phyloP scores from a whole-genome alignment of 768 basidiomycete species.

The Gautieria morchelliformis region DNA sequence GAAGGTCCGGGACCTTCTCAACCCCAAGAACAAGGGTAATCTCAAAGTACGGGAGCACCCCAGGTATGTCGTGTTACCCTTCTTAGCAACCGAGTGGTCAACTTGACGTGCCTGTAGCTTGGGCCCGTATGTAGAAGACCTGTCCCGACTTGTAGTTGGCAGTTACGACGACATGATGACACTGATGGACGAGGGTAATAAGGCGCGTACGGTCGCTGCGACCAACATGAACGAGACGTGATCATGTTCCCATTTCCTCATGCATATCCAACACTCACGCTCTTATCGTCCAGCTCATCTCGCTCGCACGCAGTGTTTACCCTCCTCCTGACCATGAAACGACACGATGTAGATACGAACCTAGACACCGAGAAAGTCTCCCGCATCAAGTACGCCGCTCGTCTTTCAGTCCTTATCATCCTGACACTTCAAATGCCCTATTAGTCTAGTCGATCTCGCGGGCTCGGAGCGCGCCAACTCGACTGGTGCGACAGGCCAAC shows the following conservation, averaged over 20 bases:
- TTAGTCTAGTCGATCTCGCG: conserved; percentile 89
- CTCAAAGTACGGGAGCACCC: conserved; percentile 97
- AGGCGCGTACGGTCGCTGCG: conserved; percentile 95
- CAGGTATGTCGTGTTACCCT: conserved; percentile 25
- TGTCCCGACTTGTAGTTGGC: conserved; percentile 86
- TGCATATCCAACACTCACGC: conserved; percentile 3
- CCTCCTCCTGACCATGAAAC: conserved; percentile 86
- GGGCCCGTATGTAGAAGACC: conserved; percentile 97
- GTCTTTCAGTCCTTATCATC: not conserved
- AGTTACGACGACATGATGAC: conserved; percentile 97
- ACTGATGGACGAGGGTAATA: conserved; percentile 99
- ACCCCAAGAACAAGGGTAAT: conserved; percentile 94
- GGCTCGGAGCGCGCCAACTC: conserved; percentile 96
- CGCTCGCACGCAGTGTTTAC: conserved; percentile 99
- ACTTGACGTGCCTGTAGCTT: conserved; percentile 23
- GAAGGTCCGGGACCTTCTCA: conserved; percentile 94
- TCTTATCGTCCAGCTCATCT: conserved; percentile 52
- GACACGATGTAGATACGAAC: conserved; percentile 73
- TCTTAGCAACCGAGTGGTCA: not conserved
- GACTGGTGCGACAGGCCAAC: conserved; percentile 92
- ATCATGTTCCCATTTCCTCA: conserved; percentile 20
- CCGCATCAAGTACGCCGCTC: conserved; percentile 64
- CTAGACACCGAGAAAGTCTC: conserved; percentile 98
- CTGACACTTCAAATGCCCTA: conserved; percentile 3
- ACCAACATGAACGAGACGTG: conserved; percentile 99